These are phyloP conservation scores for Skeletonema tropicum DNA, from an alignment of 108 stramenopile species.

Conservation along the genomic window DNA sequence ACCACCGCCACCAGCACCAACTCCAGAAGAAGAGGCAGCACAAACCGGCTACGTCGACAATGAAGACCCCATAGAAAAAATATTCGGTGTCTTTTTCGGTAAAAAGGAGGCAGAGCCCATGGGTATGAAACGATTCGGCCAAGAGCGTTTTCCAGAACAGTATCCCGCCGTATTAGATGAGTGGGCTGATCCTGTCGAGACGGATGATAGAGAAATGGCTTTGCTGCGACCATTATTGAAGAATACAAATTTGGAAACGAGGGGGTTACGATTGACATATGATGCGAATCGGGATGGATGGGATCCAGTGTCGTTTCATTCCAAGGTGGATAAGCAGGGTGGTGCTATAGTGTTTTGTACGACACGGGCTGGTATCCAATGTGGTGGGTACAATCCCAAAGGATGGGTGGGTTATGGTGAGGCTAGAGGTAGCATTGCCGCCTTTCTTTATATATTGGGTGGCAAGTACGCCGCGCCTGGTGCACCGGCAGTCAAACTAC, in stretches of 20 bases:
- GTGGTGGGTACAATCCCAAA: conserved; percentile 85
- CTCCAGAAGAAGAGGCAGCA: conserved; percentile 19
- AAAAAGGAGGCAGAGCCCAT: conserved; percentile 70
- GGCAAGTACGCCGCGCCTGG: conserved; percentile 20
- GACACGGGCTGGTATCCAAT: conserved; percentile 59
- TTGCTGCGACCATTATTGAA: conserved; percentile 74
- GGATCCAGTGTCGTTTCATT: conserved; percentile 71
- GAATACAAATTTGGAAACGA: conserved; percentile 82
- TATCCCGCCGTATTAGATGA: conserved; percentile 77
- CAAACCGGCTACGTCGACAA: conserved; percentile 42
- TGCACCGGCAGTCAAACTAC: conserved; percentile 63
- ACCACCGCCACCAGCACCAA: not conserved
- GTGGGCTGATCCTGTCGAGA: conserved; percentile 74
- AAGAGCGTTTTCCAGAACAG: conserved; percentile 76
- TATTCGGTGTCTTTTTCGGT: conserved; percentile 87
- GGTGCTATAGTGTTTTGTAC: conserved; percentile 65
- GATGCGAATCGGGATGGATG: conserved; percentile 84
- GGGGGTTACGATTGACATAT: conserved; percentile 73
- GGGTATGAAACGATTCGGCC: conserved; percentile 52
- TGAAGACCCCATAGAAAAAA: conserved; percentile 84
- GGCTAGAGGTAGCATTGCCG: conserved; percentile 83
- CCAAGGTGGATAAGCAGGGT: conserved; percentile 75
- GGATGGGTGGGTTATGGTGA: conserved; percentile 88
- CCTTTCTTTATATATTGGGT: conserved; percentile 74
- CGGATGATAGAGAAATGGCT: conserved; percentile 70